Percentiles rank a stretch among this genome's conserved stretches.
These are phyloP conservation scores for Phytopythium montanum DNA, from an alignment of 352 stramenopile genomes.

Conservation along the genomic window DNA sequence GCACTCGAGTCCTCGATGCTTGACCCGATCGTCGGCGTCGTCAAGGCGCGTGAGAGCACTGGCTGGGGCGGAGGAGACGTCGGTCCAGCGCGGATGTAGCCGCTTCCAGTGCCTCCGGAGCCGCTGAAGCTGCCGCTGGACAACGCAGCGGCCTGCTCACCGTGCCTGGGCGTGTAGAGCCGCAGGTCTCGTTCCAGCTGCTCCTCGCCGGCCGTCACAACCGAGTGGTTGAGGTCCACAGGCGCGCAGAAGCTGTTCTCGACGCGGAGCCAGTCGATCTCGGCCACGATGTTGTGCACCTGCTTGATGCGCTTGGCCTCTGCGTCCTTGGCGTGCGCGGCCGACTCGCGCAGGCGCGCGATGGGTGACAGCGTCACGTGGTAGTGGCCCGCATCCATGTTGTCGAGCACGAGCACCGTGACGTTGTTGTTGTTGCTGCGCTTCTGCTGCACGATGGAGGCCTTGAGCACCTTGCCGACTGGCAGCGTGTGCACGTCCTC, in stretches of 20 bases:
- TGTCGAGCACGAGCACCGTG: constrained; percentile 72
- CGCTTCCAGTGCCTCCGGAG: background rate
- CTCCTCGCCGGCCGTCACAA: constrained; percentile 44
- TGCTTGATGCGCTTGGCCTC: constrained; percentile 80
- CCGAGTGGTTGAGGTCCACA: constrained; percentile 66
- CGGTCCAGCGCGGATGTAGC: background rate
- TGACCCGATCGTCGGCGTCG: constrained; percentile 16
- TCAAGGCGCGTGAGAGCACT: constrained; percentile 19
- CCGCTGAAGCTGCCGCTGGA: constrained; percentile 2
- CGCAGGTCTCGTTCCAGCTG: constrained; percentile 55
- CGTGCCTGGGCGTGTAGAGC: constrained; percentile 60
- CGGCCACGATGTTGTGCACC: constrained; percentile 69
- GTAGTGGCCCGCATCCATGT: constrained; percentile 86
- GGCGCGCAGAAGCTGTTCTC: constrained; percentile 85
- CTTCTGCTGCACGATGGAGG: constrained; percentile 75
- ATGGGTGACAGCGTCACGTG: constrained; percentile 83
- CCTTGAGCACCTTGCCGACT: constrained; percentile 75
- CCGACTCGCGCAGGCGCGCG: constrained; percentile 59
- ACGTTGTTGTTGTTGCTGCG: constrained; percentile 78
- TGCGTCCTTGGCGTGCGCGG: constrained; percentile 51
- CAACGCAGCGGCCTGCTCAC: constrained; percentile 7
- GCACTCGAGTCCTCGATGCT: constrained; percentile 9
- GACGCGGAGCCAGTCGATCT: constrained; percentile 82
- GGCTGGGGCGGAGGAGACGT: constrained; percentile 13
- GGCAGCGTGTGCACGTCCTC: constrained; percentile 84